Percentiles rank a stretch among this genome's conserved stretches.
Evolutionary conservation across 2,329 filamentous ascomycete genomes (phyloP).

Genomic region (Penicillium sp.): DNA sequence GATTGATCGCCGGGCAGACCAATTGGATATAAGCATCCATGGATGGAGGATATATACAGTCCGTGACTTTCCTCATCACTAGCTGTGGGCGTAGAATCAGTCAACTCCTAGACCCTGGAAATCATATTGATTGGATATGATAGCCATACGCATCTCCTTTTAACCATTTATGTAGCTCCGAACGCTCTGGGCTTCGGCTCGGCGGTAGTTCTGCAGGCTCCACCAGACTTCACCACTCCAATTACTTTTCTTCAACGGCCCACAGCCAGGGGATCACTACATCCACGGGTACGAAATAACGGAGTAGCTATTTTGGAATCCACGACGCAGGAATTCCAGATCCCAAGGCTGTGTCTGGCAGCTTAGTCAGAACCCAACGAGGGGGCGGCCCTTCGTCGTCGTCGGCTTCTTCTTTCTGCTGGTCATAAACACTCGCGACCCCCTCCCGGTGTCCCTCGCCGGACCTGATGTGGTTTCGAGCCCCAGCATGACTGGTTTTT

Average conservation of each 20-base stretch:
- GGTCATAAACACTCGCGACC: background rate
- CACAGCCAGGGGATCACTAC: background rate
- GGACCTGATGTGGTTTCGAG: conserved; percentile 32
- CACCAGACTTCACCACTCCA: background rate
- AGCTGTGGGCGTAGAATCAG: too few species aligned
- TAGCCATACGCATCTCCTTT: too few species aligned
- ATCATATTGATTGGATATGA: too few species aligned
- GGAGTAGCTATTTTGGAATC: background rate
- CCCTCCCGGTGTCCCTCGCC: conserved; percentile 9
- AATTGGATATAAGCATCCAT: too few species aligned
- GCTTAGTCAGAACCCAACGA: conserved; percentile 20
- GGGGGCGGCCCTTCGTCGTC: background rate
- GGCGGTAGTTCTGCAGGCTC: background rate
- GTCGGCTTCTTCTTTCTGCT: background rate
- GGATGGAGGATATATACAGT: too few species aligned
- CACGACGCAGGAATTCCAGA: background rate
- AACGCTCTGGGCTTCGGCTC: background rate
- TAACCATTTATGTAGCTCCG: too few species aligned
- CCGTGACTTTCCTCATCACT: too few species aligned
- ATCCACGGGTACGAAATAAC: background rate
- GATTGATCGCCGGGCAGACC: too few species aligned
- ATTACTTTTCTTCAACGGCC: background rate
- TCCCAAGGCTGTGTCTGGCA: conserved; percentile 2
- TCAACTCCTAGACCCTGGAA: too few species aligned
- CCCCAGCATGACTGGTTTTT: conserved; percentile 40